Evolutionary conservation across 1,139 yeast genomes (phyloP), one percentile per base, ranked within the genome.

Genomic region (Martiniozyma asiatica): DNA sequence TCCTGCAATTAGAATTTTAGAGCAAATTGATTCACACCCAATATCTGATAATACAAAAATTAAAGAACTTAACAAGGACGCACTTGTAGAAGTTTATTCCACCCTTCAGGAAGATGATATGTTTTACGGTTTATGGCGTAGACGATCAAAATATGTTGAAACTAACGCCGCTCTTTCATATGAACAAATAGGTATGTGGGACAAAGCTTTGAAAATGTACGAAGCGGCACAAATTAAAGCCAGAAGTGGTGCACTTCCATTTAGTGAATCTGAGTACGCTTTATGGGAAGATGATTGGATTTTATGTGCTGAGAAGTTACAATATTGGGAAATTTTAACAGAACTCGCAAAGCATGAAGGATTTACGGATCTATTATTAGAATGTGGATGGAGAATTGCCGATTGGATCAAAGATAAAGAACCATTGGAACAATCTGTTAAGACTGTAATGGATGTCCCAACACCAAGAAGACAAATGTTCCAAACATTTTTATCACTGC

Each of bases 271-370:
- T 1, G 99, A 92, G 48, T 92, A 92, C 48, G 76, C 93, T 0
- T 61, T 92, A 27, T 92, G 99, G 99, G 99, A 92, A 58, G 98
- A 92, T 50, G 94, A 89, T 45, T 92, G 98, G 99, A 84, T 92
- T 34, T 59, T 82, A 22, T 87, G 98, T 61, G 95, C 98, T 2
- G 96, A 92, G 50, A 89, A 92, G 50, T 61, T 92, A 31, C 99
- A 92, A 50, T 97, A 89, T 41, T 92, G 99, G 99, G 98, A 92
- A 51, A 79, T 92, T 35, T 63, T 92, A 39, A 87, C 98, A 0
- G 99, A 92, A 47, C 65, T 92, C 29, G 98, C 99, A 4, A 84
- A 89, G 48, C 97, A 92, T 48, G 99, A 92, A 62, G 96, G 96
- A 1, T 92, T 87, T 49, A 84, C 96, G 0, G 99, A 92, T 49